These are phyloP conservation scores for Typha latifolia DNA, from an alignment of 176 grass and related monocot species.

Conservation along the genomic window DNA sequence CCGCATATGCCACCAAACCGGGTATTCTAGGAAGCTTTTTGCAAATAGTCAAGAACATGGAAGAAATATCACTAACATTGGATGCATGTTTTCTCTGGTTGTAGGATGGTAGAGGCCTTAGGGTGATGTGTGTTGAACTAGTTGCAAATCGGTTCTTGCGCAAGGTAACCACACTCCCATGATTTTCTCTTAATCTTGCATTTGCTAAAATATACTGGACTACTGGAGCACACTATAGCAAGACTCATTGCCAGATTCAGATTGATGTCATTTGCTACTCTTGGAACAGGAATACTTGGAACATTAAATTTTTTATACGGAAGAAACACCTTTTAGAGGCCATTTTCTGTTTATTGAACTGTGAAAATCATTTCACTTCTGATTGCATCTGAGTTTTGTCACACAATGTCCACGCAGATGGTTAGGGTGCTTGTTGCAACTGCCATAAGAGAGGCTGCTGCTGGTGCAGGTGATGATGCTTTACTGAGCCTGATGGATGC, in stretches of 20 bases:
- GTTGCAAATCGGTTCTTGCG: conserved; percentile 80
- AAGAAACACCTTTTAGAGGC: too few species aligned
- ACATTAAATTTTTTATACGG: too few species aligned
- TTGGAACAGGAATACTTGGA: too few species aligned
- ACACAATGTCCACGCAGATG: conserved; percentile 35
- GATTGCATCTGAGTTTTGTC: background rate
- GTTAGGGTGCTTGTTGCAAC: conserved; percentile 83
- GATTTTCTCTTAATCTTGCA: background rate
- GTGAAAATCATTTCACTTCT: background rate
- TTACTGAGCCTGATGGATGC: conserved; percentile 72
- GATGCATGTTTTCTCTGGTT: background rate
- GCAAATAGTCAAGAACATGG: background rate
- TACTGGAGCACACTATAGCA: too few species aligned
- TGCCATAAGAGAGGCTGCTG: conserved; percentile 76
- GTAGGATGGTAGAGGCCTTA: conserved; percentile 30
- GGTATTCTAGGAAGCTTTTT: background rate
- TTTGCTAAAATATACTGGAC: background rate
- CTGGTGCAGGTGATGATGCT: conserved; percentile 49
- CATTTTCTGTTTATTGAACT: too few species aligned
- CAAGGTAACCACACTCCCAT: conserved; percentile 41
- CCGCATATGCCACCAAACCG: background rate
- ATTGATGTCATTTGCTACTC: too few species aligned
- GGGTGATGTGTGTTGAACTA: conserved; percentile 72
- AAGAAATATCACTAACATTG: background rate
- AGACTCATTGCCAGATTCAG: too few species aligned